phyloP scores from a whole-genome alignment of 768 basidiomycete species.

The Serendipita sp. region DNA sequence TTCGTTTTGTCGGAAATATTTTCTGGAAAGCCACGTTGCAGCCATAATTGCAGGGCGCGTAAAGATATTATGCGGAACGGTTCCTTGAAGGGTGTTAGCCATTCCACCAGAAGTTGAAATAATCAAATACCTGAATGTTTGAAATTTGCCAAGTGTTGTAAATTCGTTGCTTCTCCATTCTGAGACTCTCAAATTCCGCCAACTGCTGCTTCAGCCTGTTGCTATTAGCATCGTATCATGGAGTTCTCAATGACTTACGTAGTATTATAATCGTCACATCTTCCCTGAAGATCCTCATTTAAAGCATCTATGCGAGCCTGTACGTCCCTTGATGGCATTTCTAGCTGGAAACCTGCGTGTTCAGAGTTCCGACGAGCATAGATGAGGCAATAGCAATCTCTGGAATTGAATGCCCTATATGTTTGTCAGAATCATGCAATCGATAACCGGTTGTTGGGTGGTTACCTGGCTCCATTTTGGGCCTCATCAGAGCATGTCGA shows the following conservation, averaged over 20 bases:
- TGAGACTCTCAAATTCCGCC: slow-evolving; percentile 31
- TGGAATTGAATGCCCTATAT: slow-evolving; percentile 44
- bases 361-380: slow-evolving; percentile 39
- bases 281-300: slow-evolving; percentile 39
- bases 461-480: slow-evolving; percentile 33
- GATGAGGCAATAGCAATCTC: slow-evolving; percentile 91
- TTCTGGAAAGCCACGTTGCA: neutral
- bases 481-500: slow-evolving; percentile 27
- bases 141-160: slow-evolving; percentile 45
- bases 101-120: neutral
- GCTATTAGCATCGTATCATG: slow-evolving; percentile 9
- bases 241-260: slow-evolving; percentile 26
- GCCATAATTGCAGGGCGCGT: neutral
- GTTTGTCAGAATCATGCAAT: slow-evolving; percentile 8
- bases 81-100: neutral
- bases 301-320: slow-evolving; percentile 34
- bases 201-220: slow-evolving; percentile 29
- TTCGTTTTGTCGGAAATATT: neutral
- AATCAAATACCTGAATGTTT: slow-evolving; percentile 12
- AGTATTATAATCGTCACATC: slow-evolving; percentile 31
- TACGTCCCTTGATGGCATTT: slow-evolving; percentile 40
- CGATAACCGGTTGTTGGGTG: slow-evolving; percentile 5
- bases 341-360: slow-evolving; percentile 9
- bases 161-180: slow-evolving; percentile 39
- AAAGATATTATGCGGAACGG: neutral